phyloP scores from a whole-genome alignment of 2,329 filamentous ascomycete genomes.

The Tricladium varicosporioides region DNA sequence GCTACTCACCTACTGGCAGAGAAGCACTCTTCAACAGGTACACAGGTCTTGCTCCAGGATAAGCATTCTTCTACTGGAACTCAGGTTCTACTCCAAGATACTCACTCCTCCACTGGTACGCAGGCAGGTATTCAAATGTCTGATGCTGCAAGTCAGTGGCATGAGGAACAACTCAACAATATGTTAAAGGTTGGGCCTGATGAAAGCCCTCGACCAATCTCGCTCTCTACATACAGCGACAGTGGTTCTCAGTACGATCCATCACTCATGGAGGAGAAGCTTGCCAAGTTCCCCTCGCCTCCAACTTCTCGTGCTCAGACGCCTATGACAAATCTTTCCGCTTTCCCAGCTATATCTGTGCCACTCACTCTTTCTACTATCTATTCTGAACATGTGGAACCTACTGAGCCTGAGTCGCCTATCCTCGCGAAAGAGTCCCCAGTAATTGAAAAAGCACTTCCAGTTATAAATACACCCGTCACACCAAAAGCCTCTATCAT shows the following conservation, averaged over 20 bases:
- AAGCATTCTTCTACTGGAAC: slow-evolving; percentile 26
- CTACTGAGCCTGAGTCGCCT: slow-evolving; percentile 12
- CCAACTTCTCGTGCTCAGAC: slow-evolving; percentile 40
- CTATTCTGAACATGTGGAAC: slow-evolving; percentile 40
- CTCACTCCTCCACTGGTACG: slow-evolving; percentile 21
- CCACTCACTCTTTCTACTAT: slow-evolving; percentile 41
- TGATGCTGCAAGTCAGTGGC: slow-evolving; percentile 32
- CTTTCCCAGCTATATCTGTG: slow-evolving; percentile 25
- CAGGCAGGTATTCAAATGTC: slow-evolving; percentile 20
- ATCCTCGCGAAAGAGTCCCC: not conserved
- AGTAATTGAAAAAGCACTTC: no score
- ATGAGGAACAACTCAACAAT: slow-evolving; percentile 26
- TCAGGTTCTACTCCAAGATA: slow-evolving; percentile 7
- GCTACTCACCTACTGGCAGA: slow-evolving; percentile 7
- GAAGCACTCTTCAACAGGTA: not conserved
- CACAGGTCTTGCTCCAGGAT: slow-evolving; percentile 36
- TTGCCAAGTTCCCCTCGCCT: slow-evolving; percentile 54
- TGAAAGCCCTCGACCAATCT: slow-evolving; percentile 42
- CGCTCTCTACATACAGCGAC: slow-evolving; percentile 50
- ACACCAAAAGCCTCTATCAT: slow-evolving; percentile 32
- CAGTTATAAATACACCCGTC: not conserved
- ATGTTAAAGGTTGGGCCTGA: slow-evolving; percentile 15
- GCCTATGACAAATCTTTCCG: slow-evolving; percentile 23
- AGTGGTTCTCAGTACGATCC: slow-evolving; percentile 50
- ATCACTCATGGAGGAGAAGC: slow-evolving; percentile 47